Evolutionary conservation across 2,329 filamentous ascomycete genomes (phyloP).

Genomic region (Penicillium paneum): DNA sequence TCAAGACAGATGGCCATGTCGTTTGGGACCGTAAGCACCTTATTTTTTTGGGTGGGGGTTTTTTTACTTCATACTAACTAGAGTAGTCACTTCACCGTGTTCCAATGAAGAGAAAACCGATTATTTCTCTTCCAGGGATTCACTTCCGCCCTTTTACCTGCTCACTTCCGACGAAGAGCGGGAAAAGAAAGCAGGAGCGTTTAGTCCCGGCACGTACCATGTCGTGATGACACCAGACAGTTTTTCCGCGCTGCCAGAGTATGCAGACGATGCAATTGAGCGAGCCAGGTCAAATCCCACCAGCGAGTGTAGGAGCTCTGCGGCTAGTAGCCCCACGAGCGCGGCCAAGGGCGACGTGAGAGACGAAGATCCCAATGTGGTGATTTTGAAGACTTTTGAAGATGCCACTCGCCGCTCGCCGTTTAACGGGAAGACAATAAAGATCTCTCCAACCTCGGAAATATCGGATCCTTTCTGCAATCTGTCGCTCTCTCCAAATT

Average conservation of each 20-base stretch:
- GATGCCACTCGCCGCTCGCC: conserved; percentile 40
- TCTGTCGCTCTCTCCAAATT: conserved; percentile 26
- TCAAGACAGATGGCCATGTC: conserved; percentile 50
- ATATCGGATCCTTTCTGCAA: conserved; percentile 27
- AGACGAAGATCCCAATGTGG: conserved; percentile 46
- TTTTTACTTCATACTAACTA: conserved; percentile 12
- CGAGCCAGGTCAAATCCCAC: conserved; percentile 21
- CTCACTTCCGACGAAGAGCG: conserved; percentile 57
- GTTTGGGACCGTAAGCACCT: conserved; percentile 56
- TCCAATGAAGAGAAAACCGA: conserved; percentile 26
- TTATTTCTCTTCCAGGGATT: conserved; percentile 40
- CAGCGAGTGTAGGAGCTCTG: conserved; percentile 26
- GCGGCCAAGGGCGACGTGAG: conserved; percentile 21
- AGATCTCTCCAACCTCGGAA: conserved; percentile 37
- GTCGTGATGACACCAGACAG: conserved; percentile 55
- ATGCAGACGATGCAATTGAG: conserved; percentile 38
- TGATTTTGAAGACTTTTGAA: conserved; percentile 52
- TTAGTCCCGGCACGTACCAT: conserved; percentile 54
- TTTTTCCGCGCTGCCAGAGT: conserved; percentile 53
- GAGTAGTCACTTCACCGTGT: conserved; percentile 31
- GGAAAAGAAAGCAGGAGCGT: conserved; percentile 54
- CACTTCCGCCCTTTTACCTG: conserved; percentile 53
- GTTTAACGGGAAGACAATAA: conserved; percentile 29
- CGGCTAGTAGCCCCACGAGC: conserved; percentile 29
- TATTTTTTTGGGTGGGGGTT: neutral